Percentiles rank a stretch among this genome's conserved stretches.
Evolutionary conservation across 1,284 basidiomycete species (phyloP).

Genomic region (Porogramme epimiltina): DNA sequence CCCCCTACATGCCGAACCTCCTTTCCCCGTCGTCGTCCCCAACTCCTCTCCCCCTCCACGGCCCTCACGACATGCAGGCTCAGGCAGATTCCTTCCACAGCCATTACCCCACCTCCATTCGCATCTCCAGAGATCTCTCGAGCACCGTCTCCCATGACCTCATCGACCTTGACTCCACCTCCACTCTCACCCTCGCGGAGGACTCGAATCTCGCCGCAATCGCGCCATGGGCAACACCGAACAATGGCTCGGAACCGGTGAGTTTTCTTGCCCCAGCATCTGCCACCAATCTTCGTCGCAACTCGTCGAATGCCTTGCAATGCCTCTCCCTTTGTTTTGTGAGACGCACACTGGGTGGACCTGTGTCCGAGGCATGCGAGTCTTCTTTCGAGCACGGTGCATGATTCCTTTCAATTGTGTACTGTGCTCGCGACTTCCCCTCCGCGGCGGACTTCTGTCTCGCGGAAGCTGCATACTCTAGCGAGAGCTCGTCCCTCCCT

Average conservation of each 20-base stretch:
- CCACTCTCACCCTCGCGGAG: slow-evolving; percentile 15
- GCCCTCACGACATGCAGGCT: slow-evolving; percentile 19
- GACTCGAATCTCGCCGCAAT: slow-evolving; percentile 20
- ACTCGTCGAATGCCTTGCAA: no score
- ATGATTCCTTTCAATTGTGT: no score
- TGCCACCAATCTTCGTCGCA: no score
- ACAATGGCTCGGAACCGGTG: slow-evolving; percentile 21
- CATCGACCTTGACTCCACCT: slow-evolving; percentile 17
- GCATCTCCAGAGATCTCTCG: slow-evolving; percentile 20
- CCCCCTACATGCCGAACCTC: slow-evolving; percentile 14
- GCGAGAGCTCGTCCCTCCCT: no score
- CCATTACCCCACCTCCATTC: slow-evolving; percentile 18
- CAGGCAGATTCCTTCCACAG: slow-evolving; percentile 9
- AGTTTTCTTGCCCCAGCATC: no score
- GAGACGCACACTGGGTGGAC: no score
- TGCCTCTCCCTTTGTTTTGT: no score
- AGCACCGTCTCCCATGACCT: slow-evolving; percentile 13
- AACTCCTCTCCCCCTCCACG: slow-evolving; percentile 13
- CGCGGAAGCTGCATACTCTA: no score
- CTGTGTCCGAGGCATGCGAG: no score
- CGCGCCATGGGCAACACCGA: slow-evolving; percentile 20
- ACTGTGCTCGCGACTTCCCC: no score
- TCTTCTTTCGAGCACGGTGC: no score
- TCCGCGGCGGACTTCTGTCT: no score
- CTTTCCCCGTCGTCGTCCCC: slow-evolving; percentile 16